Conservation (phyloP, 1,284 basidiomycete genomes). For the Austropuccinia psidii region DNA sequence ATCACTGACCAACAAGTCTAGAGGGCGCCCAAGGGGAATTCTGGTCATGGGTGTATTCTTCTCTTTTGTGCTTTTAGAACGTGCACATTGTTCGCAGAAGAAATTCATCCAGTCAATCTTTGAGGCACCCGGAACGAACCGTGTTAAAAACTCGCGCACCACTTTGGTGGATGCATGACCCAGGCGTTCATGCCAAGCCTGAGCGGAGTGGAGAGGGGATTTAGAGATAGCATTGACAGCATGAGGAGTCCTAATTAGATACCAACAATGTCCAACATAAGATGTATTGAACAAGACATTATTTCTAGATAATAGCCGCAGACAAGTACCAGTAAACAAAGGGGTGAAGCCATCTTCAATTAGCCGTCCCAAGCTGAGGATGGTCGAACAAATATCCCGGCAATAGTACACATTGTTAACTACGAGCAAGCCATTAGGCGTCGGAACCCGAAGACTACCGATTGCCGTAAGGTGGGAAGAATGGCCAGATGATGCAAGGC, state of each 20-base stretch:
- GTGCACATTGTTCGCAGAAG: conserved; percentile 6
- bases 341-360: neutral
- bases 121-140: too few relatives aligned
- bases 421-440: neutral
- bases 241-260: neutral
- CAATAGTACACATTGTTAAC: neutral
- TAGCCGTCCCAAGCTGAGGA: neutral
- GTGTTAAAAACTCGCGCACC: neutral
- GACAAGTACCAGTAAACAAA: neutral
- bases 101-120: neutral
- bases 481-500: neutral
- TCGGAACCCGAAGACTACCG: neutral
- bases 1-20: too few relatives aligned
- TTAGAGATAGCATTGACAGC: neutral
- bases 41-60: too few relatives aligned
- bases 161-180: neutral
- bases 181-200: neutral
- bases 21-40: too few relatives aligned
- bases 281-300: neutral
- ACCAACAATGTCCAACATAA: neutral
- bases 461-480: neutral
- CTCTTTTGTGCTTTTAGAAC: neutral
- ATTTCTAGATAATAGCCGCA: neutral
- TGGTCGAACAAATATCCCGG: neutral
- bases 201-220: neutral